Evolutionary conservation across 169 alveolate species (phyloP), one percentile per base, ranked within the genome.

Genomic region (Theileria sp.): DNA sequence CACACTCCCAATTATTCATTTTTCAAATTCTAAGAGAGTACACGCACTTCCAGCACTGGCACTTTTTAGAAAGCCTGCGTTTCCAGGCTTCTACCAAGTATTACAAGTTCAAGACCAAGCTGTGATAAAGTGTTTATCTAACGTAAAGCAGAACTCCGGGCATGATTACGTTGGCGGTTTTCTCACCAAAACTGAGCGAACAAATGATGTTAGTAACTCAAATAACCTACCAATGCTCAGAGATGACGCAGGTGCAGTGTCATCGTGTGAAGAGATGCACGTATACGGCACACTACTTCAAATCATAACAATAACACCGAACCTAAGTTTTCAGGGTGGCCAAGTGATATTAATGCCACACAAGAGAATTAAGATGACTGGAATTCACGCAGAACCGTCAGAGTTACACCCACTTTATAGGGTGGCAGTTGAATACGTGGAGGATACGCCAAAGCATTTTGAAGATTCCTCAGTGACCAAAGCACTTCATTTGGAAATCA

Each of bases 71-170:
- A 87, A 91, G 69, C 95, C 95, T 0, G 95, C 95, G 5, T 92
- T 92, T 61, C 95, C 95, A 0, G 95, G 95, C 4, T 92, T 90
- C 80, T 92, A 83, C 64, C 95, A 92, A 66, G 89, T 92, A 25
- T 81, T 92, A 44, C 95, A 92, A 66, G 78, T 91, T 12, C 94
- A 89, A 23, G 94, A 91, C 79, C 94, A 75, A 25, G 68, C 80
- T 3, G 90, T 87, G 19, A 28, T 83, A 34, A 73, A 86, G 54
- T 86, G 85, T 65, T 83, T 86, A 44, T 77, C 88, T 2, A 77
- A 73, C 54, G 49, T 77, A n/a, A 86, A 69, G 75, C 75, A 74
- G 77, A 75, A 68, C 28, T 70, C 86, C 0, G 92, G 92, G n/a
- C 79, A 86, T 30, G 92, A 84, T 19, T 86, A 64, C 36, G 80